These are phyloP conservation scores for Hyaloperonospora arabidopsidis DNA, from an alignment of 352 stramenopile species.

Conservation along the genomic window DNA sequence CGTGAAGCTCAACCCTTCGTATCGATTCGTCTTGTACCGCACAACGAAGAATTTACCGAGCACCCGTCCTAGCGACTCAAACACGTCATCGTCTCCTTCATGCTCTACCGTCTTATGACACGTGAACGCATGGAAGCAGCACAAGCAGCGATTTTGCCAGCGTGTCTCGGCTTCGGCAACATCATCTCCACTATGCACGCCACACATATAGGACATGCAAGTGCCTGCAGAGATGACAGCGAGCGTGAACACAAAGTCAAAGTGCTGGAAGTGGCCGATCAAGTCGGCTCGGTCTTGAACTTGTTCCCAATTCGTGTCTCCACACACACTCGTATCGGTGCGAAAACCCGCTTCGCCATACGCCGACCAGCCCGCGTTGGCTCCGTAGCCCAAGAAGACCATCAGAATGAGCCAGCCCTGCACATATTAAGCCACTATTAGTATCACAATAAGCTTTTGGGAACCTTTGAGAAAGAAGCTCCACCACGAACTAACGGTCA, in stretches of 20 bases:
- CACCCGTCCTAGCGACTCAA: conserved; percentile 52
- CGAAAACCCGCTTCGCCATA: conserved; percentile 52
- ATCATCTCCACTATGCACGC: conserved; percentile 51
- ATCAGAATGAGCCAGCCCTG: conserved; percentile 47
- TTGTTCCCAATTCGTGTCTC: conserved; percentile 38
- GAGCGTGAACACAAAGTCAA: conserved; percentile 56
- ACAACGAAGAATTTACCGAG: conserved; percentile 73
- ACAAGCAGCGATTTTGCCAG: conserved; percentile 57
- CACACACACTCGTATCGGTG: conserved; percentile 41
- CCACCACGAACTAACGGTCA: no score
- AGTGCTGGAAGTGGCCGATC: conserved; percentile 60
- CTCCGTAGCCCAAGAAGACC: conserved; percentile 52
- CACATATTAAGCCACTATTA: background rate
- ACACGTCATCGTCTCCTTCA: conserved; percentile 56
- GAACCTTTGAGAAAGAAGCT: background rate
- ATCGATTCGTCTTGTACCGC: conserved; percentile 53
- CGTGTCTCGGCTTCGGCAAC: conserved; percentile 48
- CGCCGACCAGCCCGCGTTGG: conserved; percentile 45
- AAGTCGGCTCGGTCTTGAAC: conserved; percentile 51
- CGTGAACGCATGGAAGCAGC: conserved; percentile 52
- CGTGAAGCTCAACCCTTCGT: conserved; percentile 61
- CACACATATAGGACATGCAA: conserved; percentile 61
- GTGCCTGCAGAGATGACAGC: conserved; percentile 29
- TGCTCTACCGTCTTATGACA: conserved; percentile 32
- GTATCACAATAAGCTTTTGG: background rate